Percentiles rank a stretch among this genome's conserved stretches.
Conservation (phyloP, 768 basidiomycete genomes). For the Mycena haematopus region DNA sequence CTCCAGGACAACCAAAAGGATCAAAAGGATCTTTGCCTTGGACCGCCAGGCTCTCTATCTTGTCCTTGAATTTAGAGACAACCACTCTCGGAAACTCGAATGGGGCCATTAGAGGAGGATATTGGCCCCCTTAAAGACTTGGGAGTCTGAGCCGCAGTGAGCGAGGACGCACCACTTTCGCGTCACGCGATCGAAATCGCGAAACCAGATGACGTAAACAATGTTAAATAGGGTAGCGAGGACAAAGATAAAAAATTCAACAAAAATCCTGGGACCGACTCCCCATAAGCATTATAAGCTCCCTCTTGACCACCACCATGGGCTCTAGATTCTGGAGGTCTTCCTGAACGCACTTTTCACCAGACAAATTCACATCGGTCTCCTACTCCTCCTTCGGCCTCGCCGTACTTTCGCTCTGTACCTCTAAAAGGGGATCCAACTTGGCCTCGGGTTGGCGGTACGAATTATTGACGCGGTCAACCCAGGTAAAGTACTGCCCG, state of each 20-base stretch:
- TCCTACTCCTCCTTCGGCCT: neutral
- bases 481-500: conserved; percentile 98
- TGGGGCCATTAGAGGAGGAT: conserved; percentile 36
- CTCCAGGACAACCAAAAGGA: neutral
- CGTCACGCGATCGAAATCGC: too few species aligned
- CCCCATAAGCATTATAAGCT: too few species aligned
- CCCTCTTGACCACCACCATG: neutral
- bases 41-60: conserved; percentile 48
- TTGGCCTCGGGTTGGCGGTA: conserved; percentile 87
- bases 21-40: conserved; percentile 42
- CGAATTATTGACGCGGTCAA: conserved; percentile 81
- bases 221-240: too few species aligned
- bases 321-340: neutral
- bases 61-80: conserved; percentile 51
- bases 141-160: too few species aligned
- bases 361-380: neutral
- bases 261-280: too few species aligned
- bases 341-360: conserved; percentile 9
- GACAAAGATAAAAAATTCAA: too few species aligned
- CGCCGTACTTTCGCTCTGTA: conserved; percentile 32
- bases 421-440: conserved; percentile 86
- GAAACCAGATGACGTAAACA: too few species aligned
- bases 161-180: too few species aligned
- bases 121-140: neutral
- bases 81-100: conserved; percentile 39